Evolutionary conservation across 345 rosid genomes (phyloP), one percentile per base, ranked within the genome.

Genomic region (Acer yangbiense): DNA sequence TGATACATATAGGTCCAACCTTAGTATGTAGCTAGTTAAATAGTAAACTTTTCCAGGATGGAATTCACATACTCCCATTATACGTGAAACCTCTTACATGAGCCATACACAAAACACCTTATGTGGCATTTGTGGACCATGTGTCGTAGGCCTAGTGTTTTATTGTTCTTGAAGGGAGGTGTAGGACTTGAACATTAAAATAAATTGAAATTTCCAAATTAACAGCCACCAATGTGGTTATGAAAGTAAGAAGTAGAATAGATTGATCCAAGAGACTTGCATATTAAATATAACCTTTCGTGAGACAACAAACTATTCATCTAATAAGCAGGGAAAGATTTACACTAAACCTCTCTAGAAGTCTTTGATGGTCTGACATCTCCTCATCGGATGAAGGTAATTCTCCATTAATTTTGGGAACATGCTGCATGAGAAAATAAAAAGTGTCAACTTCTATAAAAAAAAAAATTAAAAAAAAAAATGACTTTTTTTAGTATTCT

Each of bases 351-450:
- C 90, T 87, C 66, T 89, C 88, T 14, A 91, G 87, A 67, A 91
- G 88, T 78, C 95, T 85, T 78, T 91, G 91, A 84, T 89, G 95
- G 75, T 86, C 88, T 60, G 95, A 86, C 27, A 86, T 80, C 79
- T 86, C 89, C 81, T 88, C 90, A 69, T 91, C 95, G 72, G 69
- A 80, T 25, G 88, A 79, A 27, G 95, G 95, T 20, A 91, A 69
- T 73, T 84, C 87, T 58, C 93, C 90, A 84, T 89, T 89, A 75
- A 80, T 88, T 87, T 86, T 91, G 72, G 95, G 93, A 29, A 89
- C 82, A 72, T 89, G 92, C 93, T 91, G 86, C 61, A 80, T 20
- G 74, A 79, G 62, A 69, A 72, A 27, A n/a, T 21, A 73, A 20
- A 32, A 18, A 57, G 16, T 55, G 48, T 57, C 21, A 69, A 63